Base-by-base conservation (phyloP, 805 yeast species). In the Nakazawaea molendinolei region DNA sequence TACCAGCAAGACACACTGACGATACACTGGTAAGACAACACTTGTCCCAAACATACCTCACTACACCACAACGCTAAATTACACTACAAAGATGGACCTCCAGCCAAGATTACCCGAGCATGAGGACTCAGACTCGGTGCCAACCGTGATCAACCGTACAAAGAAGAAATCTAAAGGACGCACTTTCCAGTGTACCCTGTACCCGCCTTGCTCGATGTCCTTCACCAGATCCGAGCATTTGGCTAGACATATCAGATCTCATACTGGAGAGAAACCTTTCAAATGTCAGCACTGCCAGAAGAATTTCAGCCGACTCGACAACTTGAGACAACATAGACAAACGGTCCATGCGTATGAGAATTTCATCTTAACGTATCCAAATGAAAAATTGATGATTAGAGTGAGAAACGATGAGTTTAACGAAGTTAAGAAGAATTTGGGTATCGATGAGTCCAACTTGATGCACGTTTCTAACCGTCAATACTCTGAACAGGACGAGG, bases 211-310 rank as follows among this genome's bases (percentile, higher is more conserved):
- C 58, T 66, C 64, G 39, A 87, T 89, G 95, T 72, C 89, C 5
- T 87, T 87, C 58, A 84, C 95, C 3, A 67, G 97, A 33, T 80
- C 92, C 7, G 97, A 89, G 55, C 97, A 89, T 58, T 68, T 87
- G 47, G 95, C 95, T 1, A 68, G 97, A 41, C 97, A 87, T 61
- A 81, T 89, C 36, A 65, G 96, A 40, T 89, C 87, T 50, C 97
- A 87, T 55, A 89, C 96, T 1, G 97, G 96, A 28, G 97, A 87
- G 56, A 67, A 95, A 39, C 97, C 97, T 3, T 87, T 86, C 55
- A 76, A 83, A 36, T 87, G 97, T 56, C 81, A 80, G 33, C 82
- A 81, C 55, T 85, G 95, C 54, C 65, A 77, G 23, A 77, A 87
- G 51, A 71, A 76, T 52, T 87, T 87, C 53, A 78, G 87, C 13